These are phyloP conservation scores for Dryadomyces sulphureus DNA, from an alignment of 2,329 filamentous ascomycete species.

Conservation along the genomic window DNA sequence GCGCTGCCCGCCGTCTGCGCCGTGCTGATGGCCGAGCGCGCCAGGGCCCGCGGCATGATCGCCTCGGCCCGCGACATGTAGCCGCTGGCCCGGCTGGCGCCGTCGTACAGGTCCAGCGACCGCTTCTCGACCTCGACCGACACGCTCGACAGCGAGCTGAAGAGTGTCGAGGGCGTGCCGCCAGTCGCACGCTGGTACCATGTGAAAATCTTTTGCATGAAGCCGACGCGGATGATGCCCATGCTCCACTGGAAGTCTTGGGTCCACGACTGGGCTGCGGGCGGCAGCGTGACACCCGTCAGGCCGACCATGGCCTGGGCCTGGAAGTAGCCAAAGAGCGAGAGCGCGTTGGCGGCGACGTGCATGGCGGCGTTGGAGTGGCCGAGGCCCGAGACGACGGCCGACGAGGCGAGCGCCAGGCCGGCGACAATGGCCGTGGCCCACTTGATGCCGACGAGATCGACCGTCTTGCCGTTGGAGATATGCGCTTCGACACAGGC, in stretches of 20 bases:
- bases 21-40: slow-evolving; percentile 17
- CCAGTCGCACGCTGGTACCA: slow-evolving; percentile 84
- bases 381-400: slow-evolving; percentile 66
- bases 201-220: slow-evolving; percentile 66
- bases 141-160: slow-evolving; percentile 52
- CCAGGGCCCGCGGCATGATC: slow-evolving; percentile 25
- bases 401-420: slow-evolving; percentile 58
- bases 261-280: slow-evolving; percentile 72
- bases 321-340: slow-evolving; percentile 78
- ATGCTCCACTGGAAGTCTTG: slow-evolving; percentile 90
- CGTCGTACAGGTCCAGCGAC: slow-evolving; percentile 14
- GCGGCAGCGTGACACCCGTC: slow-evolving; percentile 58
- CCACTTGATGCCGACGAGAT: slow-evolving; percentile 71
- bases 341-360: slow-evolving; percentile 70
- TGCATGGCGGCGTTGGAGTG: slow-evolving; percentile 80
- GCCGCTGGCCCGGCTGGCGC: slow-evolving; percentile 8
- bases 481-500: slow-evolving; percentile 70
- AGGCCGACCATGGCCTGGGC: slow-evolving; percentile 73
- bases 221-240: slow-evolving; percentile 68
- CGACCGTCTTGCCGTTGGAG: slow-evolving; percentile 72
- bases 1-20: slow-evolving; percentile 14
- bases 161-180: slow-evolving; percentile 58
- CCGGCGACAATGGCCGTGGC: slow-evolving; percentile 63
- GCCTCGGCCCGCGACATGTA: slow-evolving; percentile 24
- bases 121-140: slow-evolving; percentile 60